Evolutionary conservation across 441 rosid genomes (phyloP), one percentile per base, ranked within the genome.

Genomic region (Cnidoscolus chayamansa): DNA sequence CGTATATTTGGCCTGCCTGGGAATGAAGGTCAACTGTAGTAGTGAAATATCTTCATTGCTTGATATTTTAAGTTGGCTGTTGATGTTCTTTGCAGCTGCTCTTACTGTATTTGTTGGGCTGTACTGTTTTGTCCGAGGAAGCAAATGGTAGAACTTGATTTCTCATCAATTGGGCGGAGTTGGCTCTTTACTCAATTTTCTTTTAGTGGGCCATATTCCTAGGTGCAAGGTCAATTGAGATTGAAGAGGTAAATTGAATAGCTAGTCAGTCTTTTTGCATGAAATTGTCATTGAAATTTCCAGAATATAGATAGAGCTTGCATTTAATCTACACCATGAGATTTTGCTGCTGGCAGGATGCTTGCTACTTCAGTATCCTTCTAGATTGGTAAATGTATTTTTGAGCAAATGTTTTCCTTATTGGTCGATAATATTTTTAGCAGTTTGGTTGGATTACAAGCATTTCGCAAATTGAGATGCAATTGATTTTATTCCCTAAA

Each of bases 1-100:
- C 87, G 99, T 67, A 79, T 96, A 79, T 93, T 93, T 43, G 98
- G 97, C 45, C 79, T 90, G 73, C 94, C 97, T 8, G 79, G 65
- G 16, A 85, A 86, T 57, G 90, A 83, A 15, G 82, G 51, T 59
- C 79, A 88, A n/a, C 56, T 51, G 47, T 97, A 94, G 65, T 81
- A 87, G 15, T 86, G 81, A 82, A 74, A 35, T 53, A 12, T 66
- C 31, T 48, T 30, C 48, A 10, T 8, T 32, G 47, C 64, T 16
- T 50, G 37, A 17, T 65, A 55, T n/a, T 56, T 5, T 31, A 73
- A 67, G 72, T 43, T 30, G 32, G 32, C 40, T 16, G 7, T 7
- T 30, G 43, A 69, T 13, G 32, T 54, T 63, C 70, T 51, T 10
- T 32, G 70, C 58, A 25, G 72, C 63, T 45, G 49, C 40, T 51